Evolutionary conservation across 371 early-diverging fungal genomes (phyloP).

Genomic region (Mortierella sp.): DNA sequence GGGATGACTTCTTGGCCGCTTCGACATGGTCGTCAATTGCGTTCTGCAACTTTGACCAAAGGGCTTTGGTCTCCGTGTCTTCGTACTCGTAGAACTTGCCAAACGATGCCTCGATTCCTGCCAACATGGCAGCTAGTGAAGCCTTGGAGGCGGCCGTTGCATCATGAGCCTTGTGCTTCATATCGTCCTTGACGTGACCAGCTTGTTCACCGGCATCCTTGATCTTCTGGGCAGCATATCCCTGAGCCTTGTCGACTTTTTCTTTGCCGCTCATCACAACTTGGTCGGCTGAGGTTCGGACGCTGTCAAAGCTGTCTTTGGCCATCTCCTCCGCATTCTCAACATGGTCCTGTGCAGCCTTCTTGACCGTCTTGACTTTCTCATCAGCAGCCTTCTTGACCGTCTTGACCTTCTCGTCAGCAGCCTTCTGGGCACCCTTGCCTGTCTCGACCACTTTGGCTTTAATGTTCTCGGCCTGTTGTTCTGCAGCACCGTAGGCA

Average conservation of each 20-base stretch:
- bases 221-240: slow-evolving; percentile 11
- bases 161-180: slow-evolving; percentile 31
- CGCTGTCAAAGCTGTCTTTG: background rate
- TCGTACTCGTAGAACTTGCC: too few relatives aligned
- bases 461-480: slow-evolving; percentile 12
- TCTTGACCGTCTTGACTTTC: background rate
- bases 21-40: too few relatives aligned
- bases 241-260: slow-evolving; percentile 17
- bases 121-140: background rate
- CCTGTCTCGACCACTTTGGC: slow-evolving; percentile 13
- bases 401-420: background rate
- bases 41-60: too few relatives aligned
- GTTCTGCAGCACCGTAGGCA: slow-evolving; percentile 9
- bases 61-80: too few relatives aligned
- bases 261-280: slow-evolving; percentile 26
- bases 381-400: slow-evolving; percentile 9
- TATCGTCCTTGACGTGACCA: slow-evolving; percentile 18
- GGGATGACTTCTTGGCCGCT: background rate
- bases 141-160: slow-evolving; percentile 28
- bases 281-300: slow-evolving; percentile 14
- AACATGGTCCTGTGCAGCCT: slow-evolving; percentile 13
- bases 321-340: slow-evolving; percentile 9
- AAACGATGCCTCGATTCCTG: too few relatives aligned
- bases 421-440: slow-evolving; percentile 6
- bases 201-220: slow-evolving; percentile 24